Percentiles rank a stretch among this genome's conserved stretches.
Evolutionary conservation across 331 rosid species (phyloP).

Genomic region (Saraca asoca): DNA sequence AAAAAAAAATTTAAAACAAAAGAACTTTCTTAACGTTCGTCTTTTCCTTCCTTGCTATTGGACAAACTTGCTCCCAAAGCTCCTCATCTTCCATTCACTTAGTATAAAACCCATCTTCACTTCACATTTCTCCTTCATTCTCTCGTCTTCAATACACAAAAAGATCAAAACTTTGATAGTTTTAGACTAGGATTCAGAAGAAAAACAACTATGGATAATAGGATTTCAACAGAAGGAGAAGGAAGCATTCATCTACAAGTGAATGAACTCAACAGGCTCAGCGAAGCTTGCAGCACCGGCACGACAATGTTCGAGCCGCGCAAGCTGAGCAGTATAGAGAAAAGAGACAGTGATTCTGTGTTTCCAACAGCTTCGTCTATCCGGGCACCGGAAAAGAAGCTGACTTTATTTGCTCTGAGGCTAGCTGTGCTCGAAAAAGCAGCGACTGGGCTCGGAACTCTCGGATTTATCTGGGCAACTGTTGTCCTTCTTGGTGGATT

Average conservation of each 20-base stretch:
- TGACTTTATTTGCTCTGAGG: constrained; percentile 80
- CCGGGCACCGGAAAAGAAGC: constrained; percentile 81
- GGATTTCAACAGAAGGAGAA: constrained; percentile 41
- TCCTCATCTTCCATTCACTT: constrained; percentile 23
- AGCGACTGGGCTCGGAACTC: constrained; percentile 91
- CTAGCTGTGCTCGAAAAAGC: constrained; percentile 87
- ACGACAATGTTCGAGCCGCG: constrained; percentile 64
- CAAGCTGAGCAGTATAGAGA: constrained; percentile 37
- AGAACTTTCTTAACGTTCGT: constrained; percentile 56
- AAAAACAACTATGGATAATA: constrained; percentile 40
- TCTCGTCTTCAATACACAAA: constrained; percentile 9
- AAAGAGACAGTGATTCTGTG: constrained; percentile 50
- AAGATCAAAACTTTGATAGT: not conserved
- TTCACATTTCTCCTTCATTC: not conserved
- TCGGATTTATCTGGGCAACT: constrained; percentile 94
- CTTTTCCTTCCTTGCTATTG: constrained; percentile 42
- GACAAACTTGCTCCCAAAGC: constrained; percentile 63
- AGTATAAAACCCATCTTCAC: constrained; percentile 23
- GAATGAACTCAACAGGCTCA: constrained; percentile 45
- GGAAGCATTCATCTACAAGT: constrained; percentile 56
- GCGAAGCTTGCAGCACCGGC: constrained; percentile 47
- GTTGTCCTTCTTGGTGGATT: constrained; percentile 95
- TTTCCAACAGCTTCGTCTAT: constrained; percentile 34
- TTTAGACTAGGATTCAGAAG: too few species aligned
- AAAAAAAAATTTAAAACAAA: constrained; percentile 38